Evolutionary conservation across 1,284 basidiomycete genomes (phyloP), one percentile per base, ranked within the genome.

Genomic region (Cryptococcus maquisensis): DNA sequence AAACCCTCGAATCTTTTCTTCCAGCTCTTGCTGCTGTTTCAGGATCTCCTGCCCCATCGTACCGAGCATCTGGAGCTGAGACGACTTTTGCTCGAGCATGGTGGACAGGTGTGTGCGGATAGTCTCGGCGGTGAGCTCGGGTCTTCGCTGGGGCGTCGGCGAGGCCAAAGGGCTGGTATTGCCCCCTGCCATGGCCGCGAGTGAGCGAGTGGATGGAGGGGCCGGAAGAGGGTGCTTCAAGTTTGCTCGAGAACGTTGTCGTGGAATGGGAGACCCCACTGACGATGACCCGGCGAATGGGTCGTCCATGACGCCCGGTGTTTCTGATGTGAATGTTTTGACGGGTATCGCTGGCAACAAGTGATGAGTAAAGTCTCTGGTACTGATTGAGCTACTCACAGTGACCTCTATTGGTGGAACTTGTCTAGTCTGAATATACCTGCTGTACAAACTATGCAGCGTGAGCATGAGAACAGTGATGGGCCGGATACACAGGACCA

Each of bases 31-130:
- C 75, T 90, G 90, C 79, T 96, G 93, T 24, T 84, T 83, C 58
- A 95, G 84, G 63, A 97, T 84, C 73, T 88, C 86, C 77, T 94
- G 89, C 49, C 93, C 92, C 71, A 96, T 85, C 54, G 85, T 86
- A 41, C 88, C 91, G 7, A 90, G 89, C 62, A 90, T 87, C 62
- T 90, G 86, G 42, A 95, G 85, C 73, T 96, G 90, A 68, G 85
- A 84, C 72, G 91, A 87, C 79, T 96, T 96, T 74, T 80, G 81
- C 77, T 91, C 88, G 60, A 96, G 83, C 57, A 94, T 83, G 54
- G 79, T 78, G 66, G 92, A 87, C 18, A 95, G 84, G 58, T 88
- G 71, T 8, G 62, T 47, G 23, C 69, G 68, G 3, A 75, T 56
- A 3, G 61, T 61, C 15, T 59, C 55, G 36, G 61, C 66, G 4